These are phyloP conservation scores for Verticillium alfalfae DNA, from an alignment of 2,329 filamentous ascomycete species.

Conservation along the genomic window DNA sequence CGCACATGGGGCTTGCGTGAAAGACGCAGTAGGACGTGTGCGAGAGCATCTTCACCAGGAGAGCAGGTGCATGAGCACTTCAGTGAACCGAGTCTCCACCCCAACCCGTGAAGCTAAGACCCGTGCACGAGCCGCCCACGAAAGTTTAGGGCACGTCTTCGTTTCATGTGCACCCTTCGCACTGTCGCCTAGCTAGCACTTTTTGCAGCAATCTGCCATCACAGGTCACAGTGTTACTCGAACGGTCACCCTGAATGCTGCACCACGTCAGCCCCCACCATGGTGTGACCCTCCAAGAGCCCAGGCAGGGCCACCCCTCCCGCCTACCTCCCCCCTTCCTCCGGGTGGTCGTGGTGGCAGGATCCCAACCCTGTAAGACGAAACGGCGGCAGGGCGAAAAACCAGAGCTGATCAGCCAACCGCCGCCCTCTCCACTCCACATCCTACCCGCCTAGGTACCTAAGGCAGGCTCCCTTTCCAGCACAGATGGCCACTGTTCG, in stretches of 20 bases:
- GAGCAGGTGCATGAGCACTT: not conserved
- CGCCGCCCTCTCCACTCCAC: not conserved
- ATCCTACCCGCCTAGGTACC: too few species aligned
- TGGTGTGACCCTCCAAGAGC: not conserved
- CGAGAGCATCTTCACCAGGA: not conserved
- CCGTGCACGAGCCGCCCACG: not conserved
- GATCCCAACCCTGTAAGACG: not conserved
- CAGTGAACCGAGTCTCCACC: not conserved
- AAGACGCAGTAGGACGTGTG: not conserved
- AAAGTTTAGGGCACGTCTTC: not conserved
- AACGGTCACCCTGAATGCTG: not conserved
- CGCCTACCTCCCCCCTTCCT: not conserved
- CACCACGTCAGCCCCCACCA: not conserved
- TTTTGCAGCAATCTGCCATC: not conserved
- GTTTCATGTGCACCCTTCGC: not conserved
- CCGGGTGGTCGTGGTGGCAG: not conserved
- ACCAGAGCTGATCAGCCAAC: not conserved
- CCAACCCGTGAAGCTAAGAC: not conserved
- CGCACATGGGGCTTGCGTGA: too few species aligned
- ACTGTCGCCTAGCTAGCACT: not conserved
- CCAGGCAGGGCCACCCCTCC: not conserved
- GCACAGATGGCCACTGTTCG: not conserved
- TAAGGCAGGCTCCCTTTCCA: not conserved
- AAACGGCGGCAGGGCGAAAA: not conserved
- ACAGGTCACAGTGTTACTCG: not conserved